A percentile compares a stretch with the other conserved stretches of the same genome.
phyloP scores from a whole-genome alignment of 495 filamentous ascomycete species.

The Penicillium ochrochloron region DNA sequence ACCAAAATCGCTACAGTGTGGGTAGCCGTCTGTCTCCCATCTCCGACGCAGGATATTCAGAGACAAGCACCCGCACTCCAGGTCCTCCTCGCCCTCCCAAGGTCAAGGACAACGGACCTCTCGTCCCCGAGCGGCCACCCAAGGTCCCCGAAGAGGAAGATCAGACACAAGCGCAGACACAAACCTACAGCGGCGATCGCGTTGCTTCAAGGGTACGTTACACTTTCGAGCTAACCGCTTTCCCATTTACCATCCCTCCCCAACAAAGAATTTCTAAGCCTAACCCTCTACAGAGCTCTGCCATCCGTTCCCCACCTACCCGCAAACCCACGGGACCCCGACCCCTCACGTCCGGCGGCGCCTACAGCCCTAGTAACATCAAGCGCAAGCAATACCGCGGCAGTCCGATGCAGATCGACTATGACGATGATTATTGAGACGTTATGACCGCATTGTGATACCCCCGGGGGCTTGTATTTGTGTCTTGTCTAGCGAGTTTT shows the following conservation, averaged over 20 bases:
- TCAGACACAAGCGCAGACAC: slow-evolving; percentile 30
- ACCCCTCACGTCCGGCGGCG: slow-evolving; percentile 51
- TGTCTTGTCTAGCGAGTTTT: slow-evolving; percentile 24
- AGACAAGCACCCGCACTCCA: slow-evolving; percentile 39
- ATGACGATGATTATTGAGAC: slow-evolving; percentile 45
- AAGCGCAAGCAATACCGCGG: slow-evolving; percentile 52
- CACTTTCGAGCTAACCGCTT: not conserved
- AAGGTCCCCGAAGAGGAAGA: slow-evolving; percentile 48
- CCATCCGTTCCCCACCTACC: slow-evolving; percentile 50
- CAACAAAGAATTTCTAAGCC: slow-evolving; percentile 9
- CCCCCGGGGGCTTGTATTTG: slow-evolving; percentile 28
- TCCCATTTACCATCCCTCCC: not conserved
- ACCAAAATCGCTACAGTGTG: slow-evolving; percentile 48
- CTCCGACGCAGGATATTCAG: slow-evolving; percentile 56
- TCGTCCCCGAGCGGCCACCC: slow-evolving; percentile 53
- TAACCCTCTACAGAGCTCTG: slow-evolving; percentile 35
- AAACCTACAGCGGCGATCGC: slow-evolving; percentile 38
- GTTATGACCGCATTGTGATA: slow-evolving; percentile 30
- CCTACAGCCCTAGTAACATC: slow-evolving; percentile 51
- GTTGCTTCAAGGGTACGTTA: slow-evolving; percentile 46
- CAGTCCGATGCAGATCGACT: slow-evolving; percentile 54
- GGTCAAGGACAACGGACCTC: slow-evolving; percentile 55
- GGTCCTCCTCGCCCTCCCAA: slow-evolving; percentile 59
- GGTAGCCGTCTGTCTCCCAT: slow-evolving; percentile 57
- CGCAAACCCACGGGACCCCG: slow-evolving; percentile 62